A percentile compares a stretch with the other conserved stretches of the same genome.
These are phyloP conservation scores for Hyparrhenia diplandra DNA, from an alignment of 176 grass and related monocot species.

Conservation along the genomic window DNA sequence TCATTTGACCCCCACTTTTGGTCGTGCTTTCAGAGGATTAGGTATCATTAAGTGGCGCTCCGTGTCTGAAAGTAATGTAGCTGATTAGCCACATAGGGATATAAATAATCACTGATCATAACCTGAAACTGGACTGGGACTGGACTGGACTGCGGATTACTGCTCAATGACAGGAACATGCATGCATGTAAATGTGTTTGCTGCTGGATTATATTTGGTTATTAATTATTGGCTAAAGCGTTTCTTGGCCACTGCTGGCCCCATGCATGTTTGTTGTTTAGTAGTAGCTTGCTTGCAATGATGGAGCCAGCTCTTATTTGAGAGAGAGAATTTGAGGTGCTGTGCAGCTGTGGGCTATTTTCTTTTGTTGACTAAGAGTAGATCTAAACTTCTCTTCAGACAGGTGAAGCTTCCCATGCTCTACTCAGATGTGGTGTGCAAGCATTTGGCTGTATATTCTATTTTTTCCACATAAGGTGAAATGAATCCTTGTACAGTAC, in stretches of 20 bases:
- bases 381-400: constrained; percentile 28
- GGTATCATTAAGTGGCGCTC: constrained; percentile 23
- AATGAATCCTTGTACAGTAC: constrained; percentile 4
- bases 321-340: constrained; percentile 19
- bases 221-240: neutral
- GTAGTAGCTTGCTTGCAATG: constrained; percentile 16
- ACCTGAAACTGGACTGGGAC: neutral
- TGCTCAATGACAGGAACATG: constrained; percentile 12
- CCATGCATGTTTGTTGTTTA: constrained; percentile 17
- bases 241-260: neutral
- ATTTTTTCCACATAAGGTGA: neutral
- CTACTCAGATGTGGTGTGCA: neutral
- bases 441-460: neutral
- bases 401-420: constrained; percentile 36
- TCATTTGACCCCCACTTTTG: constrained; percentile 15
- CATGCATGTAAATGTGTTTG: neutral
- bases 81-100: constrained; percentile 15
- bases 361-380: constrained; percentile 42
- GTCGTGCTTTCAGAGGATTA: constrained; percentile 32
- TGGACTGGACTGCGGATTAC: neutral
- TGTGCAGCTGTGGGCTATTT: neutral
- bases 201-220: neutral
- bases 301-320: constrained; percentile 35
- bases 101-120: neutral
- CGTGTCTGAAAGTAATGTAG: neutral